Percentiles rank a stretch among this genome's conserved stretches.
phyloP scores from a whole-genome alignment of 371 early-diverging fungal species.

The Neoconidiobolus thromboides region DNA sequence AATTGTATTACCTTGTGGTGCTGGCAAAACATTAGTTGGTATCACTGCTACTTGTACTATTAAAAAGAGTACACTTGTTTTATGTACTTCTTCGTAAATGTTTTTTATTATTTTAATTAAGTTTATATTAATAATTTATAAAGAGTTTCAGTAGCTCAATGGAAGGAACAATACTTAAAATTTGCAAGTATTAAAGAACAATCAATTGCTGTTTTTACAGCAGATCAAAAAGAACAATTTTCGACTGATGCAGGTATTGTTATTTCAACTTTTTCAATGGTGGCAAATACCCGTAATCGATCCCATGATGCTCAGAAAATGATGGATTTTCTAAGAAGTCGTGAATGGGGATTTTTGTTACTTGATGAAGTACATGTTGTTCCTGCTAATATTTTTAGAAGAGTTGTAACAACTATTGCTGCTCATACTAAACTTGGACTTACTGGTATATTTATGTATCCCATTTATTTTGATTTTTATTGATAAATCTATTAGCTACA shows the following conservation, averaged over 20 bases:
- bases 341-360: constrained; percentile 97
- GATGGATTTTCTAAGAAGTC: constrained; percentile 82
- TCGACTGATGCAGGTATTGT: constrained; percentile 80
- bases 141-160: constrained; percentile 98
- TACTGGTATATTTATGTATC: constrained; percentile 24
- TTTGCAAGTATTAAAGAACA: constrained; percentile 91
- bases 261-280: constrained; percentile 98
- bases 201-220: constrained; percentile 91
- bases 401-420: constrained; percentile 85
- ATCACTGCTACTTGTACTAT: constrained; percentile 99
- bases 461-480: not conserved
- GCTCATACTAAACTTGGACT: constrained; percentile 98
- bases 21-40: constrained; percentile 99
- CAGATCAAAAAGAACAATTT: constrained; percentile 89
- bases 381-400: constrained; percentile 98
- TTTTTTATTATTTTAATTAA: not conserved
- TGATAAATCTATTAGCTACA: constrained; percentile 41
- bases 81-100: constrained; percentile 81
- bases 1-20: constrained; percentile 98
- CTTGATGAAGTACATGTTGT: constrained; percentile 99
- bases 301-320: constrained; percentile 92
- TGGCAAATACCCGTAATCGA: constrained; percentile 87
- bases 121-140: not conserved
- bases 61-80: constrained; percentile 85
- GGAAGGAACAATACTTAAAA: constrained; percentile 90